Conservation (phyloP, 192 early-diverging fungal species). For the Coemansia sp. region DNA sequence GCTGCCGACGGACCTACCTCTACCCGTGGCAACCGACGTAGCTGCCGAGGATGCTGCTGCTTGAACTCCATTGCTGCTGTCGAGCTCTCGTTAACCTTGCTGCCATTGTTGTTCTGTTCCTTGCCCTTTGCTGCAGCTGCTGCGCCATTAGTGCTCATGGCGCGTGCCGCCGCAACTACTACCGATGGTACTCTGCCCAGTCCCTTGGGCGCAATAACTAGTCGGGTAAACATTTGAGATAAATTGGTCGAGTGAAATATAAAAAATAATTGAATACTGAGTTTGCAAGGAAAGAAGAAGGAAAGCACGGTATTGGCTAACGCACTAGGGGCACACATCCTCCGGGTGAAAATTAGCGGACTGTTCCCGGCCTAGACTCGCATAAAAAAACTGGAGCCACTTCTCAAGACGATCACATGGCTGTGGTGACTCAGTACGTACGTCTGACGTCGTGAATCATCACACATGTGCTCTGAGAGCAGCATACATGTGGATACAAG, state of each 20-base stretch:
- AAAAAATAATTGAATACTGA: neutral
- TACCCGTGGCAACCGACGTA: conserved; percentile 48
- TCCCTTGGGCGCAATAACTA: conserved; percentile 10
- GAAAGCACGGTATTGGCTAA: neutral
- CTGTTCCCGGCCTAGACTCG: neutral
- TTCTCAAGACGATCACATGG: neutral
- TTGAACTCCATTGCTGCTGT: conserved; percentile 54
- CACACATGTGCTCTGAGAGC: neutral
- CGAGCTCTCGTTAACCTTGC: conserved; percentile 52
- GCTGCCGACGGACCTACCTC: conserved; percentile 63
- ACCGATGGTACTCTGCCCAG: neutral
- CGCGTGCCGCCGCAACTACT: conserved; percentile 5
- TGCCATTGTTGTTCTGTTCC: neutral
- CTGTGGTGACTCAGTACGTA: too few species aligned
- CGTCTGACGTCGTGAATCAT: too few species aligned
- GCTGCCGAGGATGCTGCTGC: conserved; percentile 54
- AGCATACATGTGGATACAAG: neutral
- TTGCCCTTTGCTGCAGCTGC: conserved; percentile 8
- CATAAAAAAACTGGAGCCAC: neutral
- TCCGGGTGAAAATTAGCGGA: neutral
- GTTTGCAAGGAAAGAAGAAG: neutral
- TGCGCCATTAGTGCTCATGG: conserved; percentile 17
- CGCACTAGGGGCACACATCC: neutral
- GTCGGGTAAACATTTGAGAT: conserved; percentile 25
- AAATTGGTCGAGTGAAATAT: neutral